phyloP scores from a whole-genome alignment of 768 basidiomycete genomes.

The Boletellus emodensis region DNA sequence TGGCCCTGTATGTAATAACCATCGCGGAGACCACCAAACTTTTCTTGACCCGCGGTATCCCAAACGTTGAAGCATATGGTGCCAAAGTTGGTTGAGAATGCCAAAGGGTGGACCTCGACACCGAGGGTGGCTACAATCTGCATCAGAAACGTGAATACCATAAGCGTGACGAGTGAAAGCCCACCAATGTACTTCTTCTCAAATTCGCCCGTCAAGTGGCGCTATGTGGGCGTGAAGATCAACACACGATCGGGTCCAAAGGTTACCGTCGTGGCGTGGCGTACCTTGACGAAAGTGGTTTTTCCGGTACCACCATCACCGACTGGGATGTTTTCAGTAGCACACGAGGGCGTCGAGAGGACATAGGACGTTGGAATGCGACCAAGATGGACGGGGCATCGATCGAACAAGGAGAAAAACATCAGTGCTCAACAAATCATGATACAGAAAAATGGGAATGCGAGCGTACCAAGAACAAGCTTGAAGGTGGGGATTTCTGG shows the following conservation, averaged over 20 bases:
- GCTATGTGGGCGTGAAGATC: constrained; percentile 55
- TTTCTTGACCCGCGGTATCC: constrained; percentile 99
- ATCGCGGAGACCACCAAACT: constrained; percentile 97
- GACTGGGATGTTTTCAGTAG: constrained; percentile 44
- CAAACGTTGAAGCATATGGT: constrained; percentile 99
- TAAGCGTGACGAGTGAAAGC: constrained; percentile 25
- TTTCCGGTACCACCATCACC: constrained; percentile 98
- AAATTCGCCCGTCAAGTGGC: constrained; percentile 99
- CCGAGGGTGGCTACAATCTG: constrained; percentile 83
- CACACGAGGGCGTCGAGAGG: background rate
- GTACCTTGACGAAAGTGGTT: constrained; percentile 97
- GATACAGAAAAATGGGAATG: background rate
- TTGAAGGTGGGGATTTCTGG: constrained; percentile 82
- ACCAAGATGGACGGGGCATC: constrained; percentile 35
- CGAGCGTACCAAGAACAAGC: constrained; percentile 87
- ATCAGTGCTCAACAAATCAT: constrained; percentile 14
- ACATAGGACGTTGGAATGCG: constrained; percentile 8
- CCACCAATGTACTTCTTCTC: constrained; percentile 99
- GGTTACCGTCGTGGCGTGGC: constrained; percentile 23
- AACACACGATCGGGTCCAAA: constrained; percentile 47
- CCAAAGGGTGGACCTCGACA: constrained; percentile 97
- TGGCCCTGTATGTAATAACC: constrained; percentile 97
- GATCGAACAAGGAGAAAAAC: constrained; percentile 47
- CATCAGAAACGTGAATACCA: constrained; percentile 13
- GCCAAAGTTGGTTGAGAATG: constrained; percentile 97